Evolutionary conservation across 495 filamentous ascomycete species (phyloP), one percentile per base, ranked within the genome.

Genomic region (Ramalina intermedia): DNA sequence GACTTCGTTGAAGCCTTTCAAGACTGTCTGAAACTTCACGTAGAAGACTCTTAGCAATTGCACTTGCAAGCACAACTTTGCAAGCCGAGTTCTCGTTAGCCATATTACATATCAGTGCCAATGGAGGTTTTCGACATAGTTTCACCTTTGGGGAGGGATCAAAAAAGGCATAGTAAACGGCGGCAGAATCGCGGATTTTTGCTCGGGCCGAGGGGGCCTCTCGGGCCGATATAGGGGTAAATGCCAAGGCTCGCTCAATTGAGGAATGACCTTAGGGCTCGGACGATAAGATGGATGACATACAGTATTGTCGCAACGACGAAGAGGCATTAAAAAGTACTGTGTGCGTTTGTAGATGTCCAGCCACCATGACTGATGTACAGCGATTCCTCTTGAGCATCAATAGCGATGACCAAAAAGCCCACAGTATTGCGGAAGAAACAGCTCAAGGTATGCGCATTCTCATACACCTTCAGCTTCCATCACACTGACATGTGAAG

Each of bases 11-110:
- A 43, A 94, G 68, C 42, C 76, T 81, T 57, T 74, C 69, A 41
- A 95, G 64, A 2, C 79, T 81, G 23, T 82, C 73, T 41, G 71
- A 67, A 39, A 95, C 85, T 66, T 96, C 91, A 14, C 63, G 66
- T 38, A 93, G 72, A 36, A 98, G 72, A 44, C 69, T 72, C 67
- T 84, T 85, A 24, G 88, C 87, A 55, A 98, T 82, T 41, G 80
- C 78, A 51, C 82, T 82, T 41, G 90, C 84, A 52, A 89, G 74
- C 57, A 98, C 75, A 50, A 95, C 87, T 71, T 95, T 94, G 74
- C 91, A 96, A 53, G 81, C 77, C 3, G 41, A 35, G 9, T 41
- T 20, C 17, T 18, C 21, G 17, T 9, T 20, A n/a, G 17, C 39
- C 41, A 7, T 43, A 26, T n/a, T 16, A 1, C 41, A 7, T 43